Conservation (phyloP, 2,329 filamentous ascomycete genomes). For the Pestalotiopsis sp. region DNA sequence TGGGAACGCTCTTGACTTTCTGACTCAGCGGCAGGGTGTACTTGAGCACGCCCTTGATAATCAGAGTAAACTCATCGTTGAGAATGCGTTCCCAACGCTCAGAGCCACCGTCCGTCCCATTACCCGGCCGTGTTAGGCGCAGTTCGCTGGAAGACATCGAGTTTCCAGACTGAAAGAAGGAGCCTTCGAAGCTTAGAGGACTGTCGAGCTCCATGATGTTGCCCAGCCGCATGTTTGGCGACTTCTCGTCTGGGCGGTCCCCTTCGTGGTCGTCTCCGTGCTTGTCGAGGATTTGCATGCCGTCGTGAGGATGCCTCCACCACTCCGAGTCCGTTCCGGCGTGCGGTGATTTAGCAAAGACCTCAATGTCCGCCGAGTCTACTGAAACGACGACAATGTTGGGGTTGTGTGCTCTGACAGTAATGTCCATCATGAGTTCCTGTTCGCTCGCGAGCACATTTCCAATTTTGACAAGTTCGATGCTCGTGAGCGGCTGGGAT, state of each 20-base stretch:
- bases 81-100: conserved; percentile 90
- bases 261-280: conserved; percentile 39
- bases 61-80: conserved; percentile 89
- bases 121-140: conserved; percentile 80
- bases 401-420: conserved; percentile 86
- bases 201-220: conserved; percentile 87
- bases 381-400: conserved; percentile 90
- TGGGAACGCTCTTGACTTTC: conserved; percentile 59
- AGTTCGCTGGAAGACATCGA: conserved; percentile 82
- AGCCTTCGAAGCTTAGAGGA: conserved; percentile 84
- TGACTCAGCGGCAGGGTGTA: conserved; percentile 71
- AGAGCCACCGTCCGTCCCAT: conserved; percentile 82
- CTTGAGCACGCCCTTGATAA: conserved; percentile 87
- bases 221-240: conserved; percentile 90
- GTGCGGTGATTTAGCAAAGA: conserved; percentile 93
- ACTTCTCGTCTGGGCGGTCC: conserved; percentile 65
- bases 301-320: conserved; percentile 49
- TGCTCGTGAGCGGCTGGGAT: conserved; percentile 81
- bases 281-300: conserved; percentile 36
- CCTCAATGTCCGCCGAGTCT: conserved; percentile 82
- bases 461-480: conserved; percentile 78
- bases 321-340: conserved; percentile 71
- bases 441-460: conserved; percentile 93
- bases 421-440: conserved; percentile 91
- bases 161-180: conserved; percentile 75